These are phyloP conservation scores for Candida pseudocylindracea DNA, from an alignment of 1,139 yeast genomes.

Conservation along the genomic window DNA sequence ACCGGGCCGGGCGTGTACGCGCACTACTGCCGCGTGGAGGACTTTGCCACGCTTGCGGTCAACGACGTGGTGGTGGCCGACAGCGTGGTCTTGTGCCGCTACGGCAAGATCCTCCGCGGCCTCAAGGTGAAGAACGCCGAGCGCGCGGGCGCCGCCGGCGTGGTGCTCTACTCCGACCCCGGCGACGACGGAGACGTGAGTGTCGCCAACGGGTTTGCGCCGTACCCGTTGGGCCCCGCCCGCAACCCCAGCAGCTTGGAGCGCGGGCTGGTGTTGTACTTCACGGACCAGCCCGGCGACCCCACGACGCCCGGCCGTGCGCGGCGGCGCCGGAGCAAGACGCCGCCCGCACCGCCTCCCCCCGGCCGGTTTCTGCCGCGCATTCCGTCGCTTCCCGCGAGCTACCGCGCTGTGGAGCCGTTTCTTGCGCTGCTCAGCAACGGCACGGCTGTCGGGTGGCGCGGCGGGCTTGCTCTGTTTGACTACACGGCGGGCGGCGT, in stretches of 20 bases:
- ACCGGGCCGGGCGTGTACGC: slow-evolving; percentile 21
- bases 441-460: slow-evolving; percentile 3
- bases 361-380: slow-evolving; percentile 12
- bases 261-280: slow-evolving; percentile 4
- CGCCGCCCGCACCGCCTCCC: too few relatives aligned
- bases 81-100: slow-evolving; percentile 18
- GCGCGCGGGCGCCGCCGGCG: slow-evolving; percentile 22
- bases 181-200: slow-evolving; percentile 21
- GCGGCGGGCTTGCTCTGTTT: too few relatives aligned
- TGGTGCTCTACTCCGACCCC: slow-evolving; percentile 20
- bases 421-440: slow-evolving; percentile 10
- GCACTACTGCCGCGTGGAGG: slow-evolving; percentile 17
- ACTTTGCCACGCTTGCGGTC: slow-evolving; percentile 12
- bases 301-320: slow-evolving; percentile 5
- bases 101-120: slow-evolving; percentile 20
- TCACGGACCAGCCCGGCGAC: slow-evolving; percentile 4
- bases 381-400: slow-evolving; percentile 43
- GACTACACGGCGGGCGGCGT: background rate
- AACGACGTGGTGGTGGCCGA: slow-evolving; percentile 16
- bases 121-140: slow-evolving; percentile 25
- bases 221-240: slow-evolving; percentile 22
- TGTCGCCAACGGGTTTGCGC: slow-evolving; percentile 19
- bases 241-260: slow-evolving; percentile 18
- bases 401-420: slow-evolving; percentile 33
- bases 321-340: slow-evolving; percentile 12